Percentiles rank a stretch among this genome's conserved stretches.
Evolutionary conservation across 2,329 filamentous ascomycete species (phyloP).

Genomic region (Mycogone perniciosa): DNA sequence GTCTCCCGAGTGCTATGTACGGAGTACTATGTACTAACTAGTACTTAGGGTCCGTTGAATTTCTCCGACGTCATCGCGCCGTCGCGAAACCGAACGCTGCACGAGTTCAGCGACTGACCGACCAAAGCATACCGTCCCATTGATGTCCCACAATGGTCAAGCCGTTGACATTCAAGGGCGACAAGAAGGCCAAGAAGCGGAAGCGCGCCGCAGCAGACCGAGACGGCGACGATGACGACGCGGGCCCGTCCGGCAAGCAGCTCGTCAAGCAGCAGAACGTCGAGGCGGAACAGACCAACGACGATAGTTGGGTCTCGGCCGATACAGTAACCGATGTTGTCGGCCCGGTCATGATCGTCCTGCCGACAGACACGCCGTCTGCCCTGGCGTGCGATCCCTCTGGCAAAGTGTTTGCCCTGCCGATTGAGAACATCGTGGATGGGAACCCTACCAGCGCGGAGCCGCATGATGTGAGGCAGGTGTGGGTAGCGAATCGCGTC

Average conservation of each 20-base stretch:
- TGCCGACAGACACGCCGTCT: conserved; percentile 66
- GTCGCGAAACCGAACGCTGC: conserved; percentile 1
- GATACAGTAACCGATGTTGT: conserved; percentile 67
- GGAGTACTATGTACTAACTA: background rate
- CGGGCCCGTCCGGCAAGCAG: conserved; percentile 8
- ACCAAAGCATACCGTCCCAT: conserved; percentile 8
- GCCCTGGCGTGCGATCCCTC: conserved; percentile 80
- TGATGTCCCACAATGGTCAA: conserved; percentile 65
- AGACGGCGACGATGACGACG: conserved; percentile 37
- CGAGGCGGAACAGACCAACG: conserved; percentile 40
- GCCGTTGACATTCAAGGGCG: conserved; percentile 90
- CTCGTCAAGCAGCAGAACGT: conserved; percentile 1
- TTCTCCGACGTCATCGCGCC: background rate
- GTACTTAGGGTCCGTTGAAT: background rate
- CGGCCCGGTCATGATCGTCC: conserved; percentile 75
- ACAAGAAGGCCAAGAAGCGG: conserved; percentile 89
- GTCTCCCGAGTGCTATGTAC: conserved; percentile 25
- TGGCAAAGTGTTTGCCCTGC: conserved; percentile 77
- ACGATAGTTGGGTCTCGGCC: conserved; percentile 89
- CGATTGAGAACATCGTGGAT: conserved; percentile 83
- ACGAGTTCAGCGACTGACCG: background rate
- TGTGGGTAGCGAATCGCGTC: conserved; percentile 85
- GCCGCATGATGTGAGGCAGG: conserved; percentile 91
- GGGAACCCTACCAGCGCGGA: conserved; percentile 77
- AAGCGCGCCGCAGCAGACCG: conserved; percentile 60